Conservation (phyloP, 768 basidiomycete species). For the Myochromella boudieri region DNA sequence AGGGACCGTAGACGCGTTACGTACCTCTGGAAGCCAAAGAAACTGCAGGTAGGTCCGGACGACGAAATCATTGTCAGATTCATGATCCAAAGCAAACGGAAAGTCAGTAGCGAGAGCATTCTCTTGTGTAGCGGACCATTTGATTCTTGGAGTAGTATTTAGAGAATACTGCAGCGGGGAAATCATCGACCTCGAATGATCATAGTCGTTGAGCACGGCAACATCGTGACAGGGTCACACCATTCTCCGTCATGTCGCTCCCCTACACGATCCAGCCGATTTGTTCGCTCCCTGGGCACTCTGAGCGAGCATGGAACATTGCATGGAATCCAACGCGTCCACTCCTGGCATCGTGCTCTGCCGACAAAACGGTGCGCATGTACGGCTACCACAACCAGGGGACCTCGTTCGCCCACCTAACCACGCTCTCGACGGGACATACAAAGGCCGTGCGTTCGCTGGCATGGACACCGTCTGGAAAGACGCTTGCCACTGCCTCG, state of each 20-base stretch:
- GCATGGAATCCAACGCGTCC: conserved; percentile 87
- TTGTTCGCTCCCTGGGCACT: not conserved
- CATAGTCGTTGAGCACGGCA: too few species aligned
- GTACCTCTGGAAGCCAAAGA: conserved; percentile 76
- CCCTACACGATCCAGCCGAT: not conserved
- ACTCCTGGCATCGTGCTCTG: conserved; percentile 89
- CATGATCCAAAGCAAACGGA: conserved; percentile 47
- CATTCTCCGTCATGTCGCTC: too few species aligned
- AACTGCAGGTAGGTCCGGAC: conserved; percentile 71
- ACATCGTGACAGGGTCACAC: too few species aligned
- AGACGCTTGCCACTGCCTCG: conserved; percentile 85
- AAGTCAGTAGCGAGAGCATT: conserved; percentile 55
- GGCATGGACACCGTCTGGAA: conserved; percentile 88
- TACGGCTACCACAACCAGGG: conserved; percentile 57
- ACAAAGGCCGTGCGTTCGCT: conserved; percentile 83
- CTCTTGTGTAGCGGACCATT: conserved; percentile 63
- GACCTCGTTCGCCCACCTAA: conserved; percentile 49
- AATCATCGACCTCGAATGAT: conserved; percentile 10
- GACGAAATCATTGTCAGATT: conserved; percentile 56
- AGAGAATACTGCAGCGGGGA: conserved; percentile 15
- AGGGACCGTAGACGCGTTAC: conserved; percentile 8
- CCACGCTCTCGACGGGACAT: conserved; percentile 82
- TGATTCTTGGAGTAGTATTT: conserved; percentile 16
- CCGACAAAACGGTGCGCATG: conserved; percentile 88
- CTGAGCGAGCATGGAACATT: conserved; percentile 69